Conservation (phyloP, 2,329 filamentous ascomycete genomes). For the Coniella lustricola region DNA sequence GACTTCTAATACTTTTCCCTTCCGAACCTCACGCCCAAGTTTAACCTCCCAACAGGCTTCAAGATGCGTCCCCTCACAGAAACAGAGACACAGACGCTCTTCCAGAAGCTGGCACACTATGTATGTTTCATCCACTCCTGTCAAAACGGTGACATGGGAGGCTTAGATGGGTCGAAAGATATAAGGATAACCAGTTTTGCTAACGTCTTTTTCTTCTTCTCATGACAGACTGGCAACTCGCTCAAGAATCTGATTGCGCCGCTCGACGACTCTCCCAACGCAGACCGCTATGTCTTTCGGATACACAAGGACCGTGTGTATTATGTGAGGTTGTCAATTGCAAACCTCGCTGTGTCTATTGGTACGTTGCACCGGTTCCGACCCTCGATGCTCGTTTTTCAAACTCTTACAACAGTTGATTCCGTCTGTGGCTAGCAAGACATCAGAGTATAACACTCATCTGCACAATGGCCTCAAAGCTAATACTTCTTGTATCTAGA, state of each 20-base stretch:
- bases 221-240: conserved; percentile 58
- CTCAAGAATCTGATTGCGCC: conserved; percentile 79
- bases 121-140: not conserved
- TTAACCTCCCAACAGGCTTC: not conserved
- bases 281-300: conserved; percentile 80
- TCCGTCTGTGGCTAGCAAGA: no score
- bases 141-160: no score
- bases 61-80: conserved; percentile 79
- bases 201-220: not conserved
- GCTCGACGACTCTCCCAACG: conserved; percentile 57
- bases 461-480: no score
- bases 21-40: no score
- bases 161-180: no score
- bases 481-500: conserved; percentile 6
- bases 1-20: not conserved
- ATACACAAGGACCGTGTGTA: conserved; percentile 79
- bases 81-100: conserved; percentile 71
- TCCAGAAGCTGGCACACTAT: conserved; percentile 91
- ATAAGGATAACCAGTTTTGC: not conserved
- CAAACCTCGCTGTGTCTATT: conserved; percentile 84
- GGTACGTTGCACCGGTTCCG: conserved; percentile 50
- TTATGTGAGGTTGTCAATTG: conserved; percentile 83
- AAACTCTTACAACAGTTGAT: no score
- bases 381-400: not conserved
- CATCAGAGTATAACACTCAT: no score